phyloP scores from a whole-genome alignment of 352 stramenopile genomes.

The Globisporangium apiculatum region DNA sequence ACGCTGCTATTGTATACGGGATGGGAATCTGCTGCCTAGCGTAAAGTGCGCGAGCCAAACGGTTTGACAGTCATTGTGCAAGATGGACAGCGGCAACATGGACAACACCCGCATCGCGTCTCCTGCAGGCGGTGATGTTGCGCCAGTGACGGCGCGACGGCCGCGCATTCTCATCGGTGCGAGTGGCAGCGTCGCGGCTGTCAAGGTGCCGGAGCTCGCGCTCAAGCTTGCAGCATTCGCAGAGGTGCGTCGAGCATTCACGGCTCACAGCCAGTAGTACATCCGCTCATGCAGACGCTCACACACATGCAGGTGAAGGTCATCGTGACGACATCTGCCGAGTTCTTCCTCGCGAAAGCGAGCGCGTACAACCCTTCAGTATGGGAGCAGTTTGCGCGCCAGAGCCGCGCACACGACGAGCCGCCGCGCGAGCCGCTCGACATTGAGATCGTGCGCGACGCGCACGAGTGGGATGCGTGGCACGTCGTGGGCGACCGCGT shows the following conservation, averaged over 20 bases:
- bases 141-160: background rate
- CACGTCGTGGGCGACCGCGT: constrained; percentile 73
- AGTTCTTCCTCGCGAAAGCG: constrained; percentile 76
- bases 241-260: constrained; percentile 32
- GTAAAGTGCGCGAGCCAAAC: background rate
- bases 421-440: background rate
- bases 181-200: constrained; percentile 80
- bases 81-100: background rate
- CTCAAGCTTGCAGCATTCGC: constrained; percentile 40
- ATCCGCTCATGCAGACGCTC: background rate
- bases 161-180: constrained; percentile 67
- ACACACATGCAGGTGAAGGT: constrained; percentile 51
- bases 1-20: too few species aligned
- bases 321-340: constrained; percentile 71
- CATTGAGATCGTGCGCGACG: constrained; percentile 55
- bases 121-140: too few species aligned
- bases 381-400: constrained; percentile 41
- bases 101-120: too few species aligned
- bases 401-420: constrained; percentile 5
- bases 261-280: background rate
- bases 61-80: too few species aligned
- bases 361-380: constrained; percentile 56
- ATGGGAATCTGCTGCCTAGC: too few species aligned
- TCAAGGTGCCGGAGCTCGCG: constrained; percentile 84
- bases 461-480: constrained; percentile 82